phyloP scores from a whole-genome alignment of 352 stramenopile species.

The Pythium rhizo-oryzae region DNA sequence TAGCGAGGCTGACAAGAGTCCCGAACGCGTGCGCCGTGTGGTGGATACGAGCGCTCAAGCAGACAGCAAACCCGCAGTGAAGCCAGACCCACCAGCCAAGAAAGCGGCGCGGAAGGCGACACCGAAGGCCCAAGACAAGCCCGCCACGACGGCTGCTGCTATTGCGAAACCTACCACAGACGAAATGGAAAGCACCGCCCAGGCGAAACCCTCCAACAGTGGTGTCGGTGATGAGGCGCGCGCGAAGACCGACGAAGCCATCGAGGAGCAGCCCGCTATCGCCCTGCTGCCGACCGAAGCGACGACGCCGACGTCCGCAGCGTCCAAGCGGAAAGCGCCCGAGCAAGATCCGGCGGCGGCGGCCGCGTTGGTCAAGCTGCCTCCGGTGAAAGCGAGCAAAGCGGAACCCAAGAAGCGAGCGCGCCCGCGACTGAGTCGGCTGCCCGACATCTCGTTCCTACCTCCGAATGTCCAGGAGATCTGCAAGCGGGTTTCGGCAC shows the following conservation, averaged over 20 bases:
- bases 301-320: not conserved
- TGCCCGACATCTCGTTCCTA: slow-evolving; percentile 61
- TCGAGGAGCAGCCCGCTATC: not conserved
- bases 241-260: not conserved
- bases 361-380: not conserved
- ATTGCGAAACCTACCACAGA: no score
- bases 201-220: not conserved
- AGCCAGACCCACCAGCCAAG: not conserved
- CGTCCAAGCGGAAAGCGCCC: not conserved
- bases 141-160: not conserved
- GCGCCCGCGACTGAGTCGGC: slow-evolving; percentile 41
- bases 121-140: not conserved
- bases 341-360: not conserved
- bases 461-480: slow-evolving; percentile 48
- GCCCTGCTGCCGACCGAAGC: not conserved
- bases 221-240: not conserved
- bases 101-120: slow-evolving; percentile 13
- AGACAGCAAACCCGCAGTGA: not conserved
- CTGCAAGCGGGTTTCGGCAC: slow-evolving; percentile 50
- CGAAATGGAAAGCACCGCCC: not conserved
- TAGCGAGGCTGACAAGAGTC: slow-evolving; percentile 20
- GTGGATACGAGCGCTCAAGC: not conserved
- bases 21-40: not conserved
- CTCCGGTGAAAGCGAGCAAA: slow-evolving; percentile 6
- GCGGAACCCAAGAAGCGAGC: slow-evolving; percentile 44